Evolutionary conservation across 345 rosid species (phyloP), one percentile per base, ranked within the genome.

Genomic region (Eutrema japonicum): DNA sequence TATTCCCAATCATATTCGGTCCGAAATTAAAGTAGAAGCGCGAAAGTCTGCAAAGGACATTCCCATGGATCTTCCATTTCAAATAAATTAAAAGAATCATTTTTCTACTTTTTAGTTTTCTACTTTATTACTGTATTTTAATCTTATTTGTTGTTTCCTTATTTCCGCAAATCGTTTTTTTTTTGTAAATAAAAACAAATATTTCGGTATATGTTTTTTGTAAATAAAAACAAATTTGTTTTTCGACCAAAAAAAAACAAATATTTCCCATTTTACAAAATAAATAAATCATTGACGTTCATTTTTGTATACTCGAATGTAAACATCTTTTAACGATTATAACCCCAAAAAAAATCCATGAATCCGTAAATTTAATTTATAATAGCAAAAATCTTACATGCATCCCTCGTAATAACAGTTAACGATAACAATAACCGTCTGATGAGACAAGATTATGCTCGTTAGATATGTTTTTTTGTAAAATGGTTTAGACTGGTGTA

Each of bases 61-160:
- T 52, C 71, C 9, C 9, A 52, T n/a, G 62, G 40, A 67, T 67
- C 62, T 67, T 40, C 61, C 41, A 53, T 52, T 51, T 38, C 8
- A 66, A 45, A 45, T 42, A 30, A 46, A 22, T 22, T 22, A 22
- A 22, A 46, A 52, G 4, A 52, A 40, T 40, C n/a, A 37, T 49
- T 66, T 51, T 13, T 35, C 12, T 10, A 33, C 18, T 35, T 64
- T 35, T 18, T 18, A 18, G 18, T 30, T 42, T 43, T 32, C 12
- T 60, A 27, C 12, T 22, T 42, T 42, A 10, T 40, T 40, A 18
- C 11, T 60, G 2, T 38, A 3, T 6, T n/a, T 32, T 22, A 22
- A 22, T 46, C 13, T 27, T 46, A 2, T 7, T 42, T 42, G 14
- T 58, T 8, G 13, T 8, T 46, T 30, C 64, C 11, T 37, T 37